Conservation (phyloP, 345 rosid species). For the Leavenworthia alabamica region DNA sequence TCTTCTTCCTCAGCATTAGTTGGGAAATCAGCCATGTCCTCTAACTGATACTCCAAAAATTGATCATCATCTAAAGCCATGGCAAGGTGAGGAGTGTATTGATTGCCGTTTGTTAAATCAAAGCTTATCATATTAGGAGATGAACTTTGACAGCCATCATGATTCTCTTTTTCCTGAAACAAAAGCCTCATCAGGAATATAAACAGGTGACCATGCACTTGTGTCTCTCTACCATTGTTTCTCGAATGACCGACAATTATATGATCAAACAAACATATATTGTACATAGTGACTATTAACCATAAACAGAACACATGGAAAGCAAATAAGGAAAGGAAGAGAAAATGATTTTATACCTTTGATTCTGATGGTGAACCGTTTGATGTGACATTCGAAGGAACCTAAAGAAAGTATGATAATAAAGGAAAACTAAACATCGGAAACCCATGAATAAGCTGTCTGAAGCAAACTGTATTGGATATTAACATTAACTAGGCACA, state of each 20-base stretch:
- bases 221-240: background rate
- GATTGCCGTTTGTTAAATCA: constrained; percentile 59
- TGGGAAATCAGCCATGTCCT: constrained; percentile 68
- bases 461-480: background rate
- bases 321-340: background rate
- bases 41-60: constrained; percentile 66
- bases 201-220: background rate
- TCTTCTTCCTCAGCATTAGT: constrained; percentile 76
- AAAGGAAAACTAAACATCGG: background rate
- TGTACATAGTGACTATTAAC: background rate
- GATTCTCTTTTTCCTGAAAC: constrained; percentile 50
- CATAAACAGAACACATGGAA: background rate
- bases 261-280: constrained; percentile 1
- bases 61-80: constrained; percentile 52
- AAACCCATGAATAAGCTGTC: background rate
- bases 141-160: constrained; percentile 37
- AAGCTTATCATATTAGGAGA: constrained; percentile 73
- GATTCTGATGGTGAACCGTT: constrained; percentile 37
- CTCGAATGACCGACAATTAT: background rate
- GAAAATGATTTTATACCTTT: constrained; percentile 40
- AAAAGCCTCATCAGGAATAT: constrained; percentile 11
- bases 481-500: background rate
- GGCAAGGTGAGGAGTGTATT: constrained; percentile 50
- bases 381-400: constrained; percentile 64
- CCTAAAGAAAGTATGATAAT: constrained; percentile 36